phyloP scores from a whole-genome alignment of 2,329 filamentous ascomycete genomes.

The Sarocladium oryzae region DNA sequence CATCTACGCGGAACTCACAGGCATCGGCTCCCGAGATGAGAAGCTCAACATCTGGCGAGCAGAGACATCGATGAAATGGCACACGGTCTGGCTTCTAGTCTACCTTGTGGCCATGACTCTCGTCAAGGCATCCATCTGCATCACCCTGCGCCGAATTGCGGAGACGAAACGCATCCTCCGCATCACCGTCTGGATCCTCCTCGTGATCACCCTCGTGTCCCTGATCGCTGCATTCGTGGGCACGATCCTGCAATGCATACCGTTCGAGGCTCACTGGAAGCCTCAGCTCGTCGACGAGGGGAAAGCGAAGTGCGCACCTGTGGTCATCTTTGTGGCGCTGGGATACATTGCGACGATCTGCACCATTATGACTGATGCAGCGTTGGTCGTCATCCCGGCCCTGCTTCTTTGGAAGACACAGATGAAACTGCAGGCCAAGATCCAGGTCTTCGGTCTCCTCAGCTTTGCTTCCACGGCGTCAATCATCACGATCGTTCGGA shows the following conservation, averaged over 20 bases:
- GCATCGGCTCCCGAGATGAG: conserved; percentile 17
- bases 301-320: conserved; percentile 17
- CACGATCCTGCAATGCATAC: conserved; percentile 19
- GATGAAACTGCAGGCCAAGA: conserved; percentile 19
- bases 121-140: conserved; percentile 22
- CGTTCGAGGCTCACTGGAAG: conserved; percentile 18
- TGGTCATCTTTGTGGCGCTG: conserved; percentile 10
- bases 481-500: conserved; percentile 18
- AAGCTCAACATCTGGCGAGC: conserved; percentile 15
- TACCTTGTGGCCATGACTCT: conserved; percentile 19
- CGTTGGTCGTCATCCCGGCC: conserved; percentile 23
- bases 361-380: conserved; percentile 26
- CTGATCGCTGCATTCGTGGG: conserved; percentile 21
- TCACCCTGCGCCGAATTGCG: conserved; percentile 20
- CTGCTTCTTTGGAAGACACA: conserved; percentile 26
- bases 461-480: conserved; percentile 18
- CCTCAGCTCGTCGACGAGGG: conserved; percentile 15
- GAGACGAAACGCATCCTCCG: conserved; percentile 15
- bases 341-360: conserved; percentile 23
- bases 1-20: conserved; percentile 13
- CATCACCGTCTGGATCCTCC: conserved; percentile 18
- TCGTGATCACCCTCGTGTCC: conserved; percentile 19
- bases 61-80: conserved; percentile 17
- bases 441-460: conserved; percentile 13
- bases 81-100: conserved; percentile 21